Evolutionary conservation across 179 eudicot species (phyloP).

Genomic region (Corrigiola litoralis): DNA sequence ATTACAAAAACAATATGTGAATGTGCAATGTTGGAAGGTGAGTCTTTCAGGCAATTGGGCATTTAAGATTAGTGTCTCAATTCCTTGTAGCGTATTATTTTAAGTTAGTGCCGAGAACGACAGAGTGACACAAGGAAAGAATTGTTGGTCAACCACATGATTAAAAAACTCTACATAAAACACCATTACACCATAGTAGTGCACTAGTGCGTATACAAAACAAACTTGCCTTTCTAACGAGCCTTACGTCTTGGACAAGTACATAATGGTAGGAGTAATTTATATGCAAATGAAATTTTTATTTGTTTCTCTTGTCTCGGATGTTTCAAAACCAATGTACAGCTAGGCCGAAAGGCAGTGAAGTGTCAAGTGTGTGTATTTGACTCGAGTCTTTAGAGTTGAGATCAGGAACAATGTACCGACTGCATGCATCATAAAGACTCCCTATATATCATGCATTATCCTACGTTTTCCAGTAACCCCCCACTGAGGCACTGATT

Average conservation of each 20-base stretch:
- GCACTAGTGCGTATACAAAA: too few species aligned
- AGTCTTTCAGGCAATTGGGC: neutral
- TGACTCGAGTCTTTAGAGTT: neutral
- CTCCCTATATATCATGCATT: too few species aligned
- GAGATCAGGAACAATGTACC: slow-evolving; percentile 11
- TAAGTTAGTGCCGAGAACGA: slow-evolving; percentile 7
- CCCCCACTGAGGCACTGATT: neutral
- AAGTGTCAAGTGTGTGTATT: slow-evolving; percentile 7
- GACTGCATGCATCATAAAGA: neutral
- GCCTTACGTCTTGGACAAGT: slow-evolving; percentile 7
- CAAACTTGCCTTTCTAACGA: neutral
- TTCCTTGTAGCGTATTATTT: slow-evolving; percentile 6
- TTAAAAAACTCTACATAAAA: neutral
- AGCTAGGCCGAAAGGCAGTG: slow-evolving; percentile 9
- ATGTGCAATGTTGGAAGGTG: slow-evolving; percentile 7
- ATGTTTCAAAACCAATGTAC: slow-evolving; percentile 27
- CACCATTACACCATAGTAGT: too few species aligned
- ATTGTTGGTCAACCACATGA: slow-evolving; percentile 14
- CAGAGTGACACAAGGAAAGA: slow-evolving; percentile 8
- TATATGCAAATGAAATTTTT: slow-evolving; percentile 10
- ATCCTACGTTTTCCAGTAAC: neutral
- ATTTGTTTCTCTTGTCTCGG: neutral
- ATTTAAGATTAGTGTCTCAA: neutral
- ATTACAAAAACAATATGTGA: neutral
- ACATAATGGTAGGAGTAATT: neutral